Conservation (phyloP, 1,284 basidiomycete species). For the Marasmius sp. region DNA sequence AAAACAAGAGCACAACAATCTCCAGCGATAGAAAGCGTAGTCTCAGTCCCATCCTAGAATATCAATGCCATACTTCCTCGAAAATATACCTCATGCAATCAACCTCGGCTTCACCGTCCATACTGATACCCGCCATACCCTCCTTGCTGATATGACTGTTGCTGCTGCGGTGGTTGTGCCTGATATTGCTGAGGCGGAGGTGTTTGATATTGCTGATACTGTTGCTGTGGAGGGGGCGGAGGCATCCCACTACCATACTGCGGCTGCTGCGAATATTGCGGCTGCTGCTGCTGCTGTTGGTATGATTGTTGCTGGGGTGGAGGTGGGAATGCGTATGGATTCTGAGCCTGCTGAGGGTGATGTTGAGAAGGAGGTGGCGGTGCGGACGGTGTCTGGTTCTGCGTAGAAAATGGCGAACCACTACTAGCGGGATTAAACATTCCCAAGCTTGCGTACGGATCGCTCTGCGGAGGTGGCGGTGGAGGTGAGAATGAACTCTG, state of each 20-base stretch:
- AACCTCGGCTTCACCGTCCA: too few relatives aligned
- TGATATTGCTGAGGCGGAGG: slow-evolving; percentile 5
- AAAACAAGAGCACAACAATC: too few relatives aligned
- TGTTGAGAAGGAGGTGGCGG: slow-evolving; percentile 22
- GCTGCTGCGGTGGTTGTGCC: slow-evolving; percentile 1
- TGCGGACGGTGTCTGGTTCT: slow-evolving; percentile 28
- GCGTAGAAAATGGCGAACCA: slow-evolving; percentile 28
- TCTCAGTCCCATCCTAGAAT: too few relatives aligned
- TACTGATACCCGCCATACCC: slow-evolving; percentile 15
- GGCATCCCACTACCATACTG: slow-evolving; percentile 10
- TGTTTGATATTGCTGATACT: slow-evolving; percentile 7
- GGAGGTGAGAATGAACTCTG: slow-evolving; percentile 36
- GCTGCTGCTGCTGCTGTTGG: slow-evolving; percentile 17
- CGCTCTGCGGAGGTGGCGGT: slow-evolving; percentile 30
- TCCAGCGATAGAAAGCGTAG: too few relatives aligned
- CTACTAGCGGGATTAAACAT: slow-evolving; percentile 36
- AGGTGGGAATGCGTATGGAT: background rate
- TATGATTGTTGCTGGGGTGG: slow-evolving; percentile 12
- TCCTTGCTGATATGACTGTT: slow-evolving; percentile 9
- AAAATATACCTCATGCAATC: too few relatives aligned
- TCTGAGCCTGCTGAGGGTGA: slow-evolving; percentile 3
- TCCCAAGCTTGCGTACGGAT: slow-evolving; percentile 55
- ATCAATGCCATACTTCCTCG: too few relatives aligned
- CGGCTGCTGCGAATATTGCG: slow-evolving; percentile 6
- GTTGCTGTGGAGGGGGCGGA: slow-evolving; percentile 4